Conservation (phyloP, 78 protist species). For the Dictyostelium brefeldianum region DNA sequence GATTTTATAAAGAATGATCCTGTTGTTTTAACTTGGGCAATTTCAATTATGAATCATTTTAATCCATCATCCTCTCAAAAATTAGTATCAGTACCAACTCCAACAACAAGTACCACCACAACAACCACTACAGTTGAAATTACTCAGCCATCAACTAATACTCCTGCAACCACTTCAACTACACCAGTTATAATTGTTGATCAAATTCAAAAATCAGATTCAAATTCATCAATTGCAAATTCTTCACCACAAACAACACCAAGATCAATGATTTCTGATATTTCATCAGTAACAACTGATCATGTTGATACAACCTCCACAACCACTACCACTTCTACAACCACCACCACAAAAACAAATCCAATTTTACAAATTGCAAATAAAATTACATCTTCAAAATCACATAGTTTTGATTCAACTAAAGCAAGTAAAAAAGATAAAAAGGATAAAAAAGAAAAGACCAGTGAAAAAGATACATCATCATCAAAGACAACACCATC, state of each 20-base stretch:
- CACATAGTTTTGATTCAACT: too few species aligned
- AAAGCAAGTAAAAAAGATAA: too few species aligned
- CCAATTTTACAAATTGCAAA: not conserved
- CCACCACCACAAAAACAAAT: not conserved
- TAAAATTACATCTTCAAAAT: too few species aligned
- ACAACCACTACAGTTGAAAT: not conserved
- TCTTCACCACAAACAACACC: conserved; percentile 14
- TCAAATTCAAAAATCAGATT: not conserved
- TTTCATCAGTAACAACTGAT: conserved; percentile 3
- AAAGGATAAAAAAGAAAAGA: too few species aligned
- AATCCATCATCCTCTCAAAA: not conserved
- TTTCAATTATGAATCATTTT: conserved; percentile 39
- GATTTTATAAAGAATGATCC: conserved; percentile 6
- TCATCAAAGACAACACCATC: not conserved
- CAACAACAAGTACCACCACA: not conserved
- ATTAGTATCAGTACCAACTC: not conserved
- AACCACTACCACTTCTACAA: not conserved
- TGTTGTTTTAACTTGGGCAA: not conserved
- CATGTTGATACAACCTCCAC: not conserved
- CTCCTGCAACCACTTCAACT: not conserved
- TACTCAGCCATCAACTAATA: not conserved
- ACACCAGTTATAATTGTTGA: not conserved
- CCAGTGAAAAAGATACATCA: too few species aligned
- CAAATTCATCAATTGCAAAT: not conserved
- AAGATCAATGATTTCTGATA: conserved; percentile 24